Base-by-base conservation (phyloP, 164 flowering plant genomes). In the Aristolochia fimbriata region DNA sequence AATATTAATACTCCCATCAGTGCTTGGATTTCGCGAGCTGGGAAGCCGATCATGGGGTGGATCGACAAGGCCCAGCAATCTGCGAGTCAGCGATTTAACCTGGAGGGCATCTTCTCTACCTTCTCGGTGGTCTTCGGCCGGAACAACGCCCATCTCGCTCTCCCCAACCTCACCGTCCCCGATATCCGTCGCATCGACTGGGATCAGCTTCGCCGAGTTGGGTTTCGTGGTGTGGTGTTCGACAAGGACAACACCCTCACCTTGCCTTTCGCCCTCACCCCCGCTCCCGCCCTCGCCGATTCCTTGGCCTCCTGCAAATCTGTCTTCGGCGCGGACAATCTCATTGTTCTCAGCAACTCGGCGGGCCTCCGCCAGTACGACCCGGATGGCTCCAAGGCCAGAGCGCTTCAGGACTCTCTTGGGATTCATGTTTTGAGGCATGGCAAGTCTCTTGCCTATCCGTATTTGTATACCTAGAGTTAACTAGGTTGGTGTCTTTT, bases 241-340 rank as follows among this genome's bases (percentile, higher is more conserved):
- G 98, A 87, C 62, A 87, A 87, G 62, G 96, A 87, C 70, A 88
- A 88, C 47, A 92, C 98, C 1, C 62, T 92, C 21, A 89, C 98
- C 20, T 76, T 75, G 11, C 96, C 98, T 74, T 92, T 88, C 60
- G 74, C 83, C 60, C 68, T 83, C 61, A 51, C 77, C 7, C 46
- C 83, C 3, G 86, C 89, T 83, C 73, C 70, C 1, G 81, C 87
- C 30, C 78, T 88, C 47, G 50, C 7, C 4, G 47, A 76, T 15
- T 79, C 96, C 0, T 48, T 91, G 21, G 79, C 82, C 16, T 70
- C 43, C 15, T 91, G 95, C 63, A 92, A 82, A 73, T 73, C 85
- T 3, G 83, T 78, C 24, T 92, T 92, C 56, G 89, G 88, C 2
- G 24, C 45, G 14, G 70, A 69, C 47, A 79, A 87, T 63, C 65